Evolutionary conservation across 768 basidiomycete species (phyloP).

Genomic region (Termitomyces sp.): DNA sequence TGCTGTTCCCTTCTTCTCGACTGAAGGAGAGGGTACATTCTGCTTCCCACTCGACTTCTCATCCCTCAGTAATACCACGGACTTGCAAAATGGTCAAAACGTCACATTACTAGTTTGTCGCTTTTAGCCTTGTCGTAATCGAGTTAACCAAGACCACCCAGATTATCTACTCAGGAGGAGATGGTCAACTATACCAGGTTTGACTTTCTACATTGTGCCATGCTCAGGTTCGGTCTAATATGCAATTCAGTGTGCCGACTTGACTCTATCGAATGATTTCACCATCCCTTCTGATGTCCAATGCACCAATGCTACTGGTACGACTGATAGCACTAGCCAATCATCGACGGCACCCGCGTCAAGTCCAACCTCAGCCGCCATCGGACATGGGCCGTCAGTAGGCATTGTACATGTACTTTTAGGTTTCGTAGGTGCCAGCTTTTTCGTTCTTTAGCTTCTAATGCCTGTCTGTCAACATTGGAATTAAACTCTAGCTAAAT

Average conservation of each 20-base stretch:
- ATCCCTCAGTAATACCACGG: constrained; percentile 37
- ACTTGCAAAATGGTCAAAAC: constrained; percentile 56
- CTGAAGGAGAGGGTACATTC: constrained; percentile 50
- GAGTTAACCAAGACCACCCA: constrained; percentile 11
- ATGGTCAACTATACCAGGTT: constrained; percentile 69
- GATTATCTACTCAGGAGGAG: constrained; percentile 64
- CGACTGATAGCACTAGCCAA: constrained; percentile 15
- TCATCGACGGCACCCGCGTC: constrained; percentile 3
- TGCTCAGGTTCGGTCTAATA: not conserved
- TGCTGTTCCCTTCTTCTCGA: constrained; percentile 44
- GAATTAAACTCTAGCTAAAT: not conserved
- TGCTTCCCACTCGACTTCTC: constrained; percentile 68
- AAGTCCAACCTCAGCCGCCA: not conserved
- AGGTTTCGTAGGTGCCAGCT: not conserved
- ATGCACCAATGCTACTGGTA: constrained; percentile 30
- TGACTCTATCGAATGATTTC: constrained; percentile 56
- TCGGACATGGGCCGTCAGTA: not conserved
- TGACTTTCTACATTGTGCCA: not conserved
- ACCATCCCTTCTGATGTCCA: constrained; percentile 40
- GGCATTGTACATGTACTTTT: not conserved
- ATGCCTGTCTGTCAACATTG: not conserved
- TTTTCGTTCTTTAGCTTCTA: not conserved
- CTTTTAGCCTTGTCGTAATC: not conserved
- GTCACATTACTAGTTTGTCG: constrained; percentile 58
- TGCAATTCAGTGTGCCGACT: constrained; percentile 63